phyloP scores from a whole-genome alignment of 2,329 filamentous ascomycete genomes.

The Alternaria tenuissima region DNA sequence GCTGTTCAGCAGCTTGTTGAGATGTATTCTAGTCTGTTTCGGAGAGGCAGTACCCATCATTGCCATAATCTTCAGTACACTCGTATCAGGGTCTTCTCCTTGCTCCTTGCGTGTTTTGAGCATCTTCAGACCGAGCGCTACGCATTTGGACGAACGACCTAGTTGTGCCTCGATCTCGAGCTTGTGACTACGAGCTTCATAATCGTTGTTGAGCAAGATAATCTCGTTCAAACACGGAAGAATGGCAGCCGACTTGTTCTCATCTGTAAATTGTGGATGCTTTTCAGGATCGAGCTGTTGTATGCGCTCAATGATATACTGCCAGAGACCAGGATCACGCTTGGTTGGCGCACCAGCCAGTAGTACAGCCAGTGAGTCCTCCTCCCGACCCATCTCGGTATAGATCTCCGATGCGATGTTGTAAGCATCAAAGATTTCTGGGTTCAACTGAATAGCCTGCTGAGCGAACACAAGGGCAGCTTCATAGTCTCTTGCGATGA shows the following conservation, averaged over 20 bases:
- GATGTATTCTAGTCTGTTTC: slow-evolving; percentile 56
- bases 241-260: slow-evolving; percentile 38
- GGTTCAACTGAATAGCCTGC: slow-evolving; percentile 58
- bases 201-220: slow-evolving; percentile 62
- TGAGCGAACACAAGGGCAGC: slow-evolving; percentile 49
- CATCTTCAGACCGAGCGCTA: slow-evolving; percentile 60
- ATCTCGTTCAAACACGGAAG: slow-evolving; percentile 55
- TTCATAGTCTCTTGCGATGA: slow-evolving; percentile 68
- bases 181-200: slow-evolving; percentile 63
- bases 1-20: slow-evolving; percentile 57
- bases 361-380: slow-evolving; percentile 64
- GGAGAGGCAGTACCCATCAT: slow-evolving; percentile 63
- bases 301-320: slow-evolving; percentile 64
- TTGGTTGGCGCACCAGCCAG: slow-evolving; percentile 67
- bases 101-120: slow-evolving; percentile 60
- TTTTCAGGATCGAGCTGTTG: slow-evolving; percentile 52
- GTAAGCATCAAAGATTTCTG: slow-evolving; percentile 69
- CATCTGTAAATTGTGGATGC: slow-evolving; percentile 40
- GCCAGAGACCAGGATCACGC: slow-evolving; percentile 65
- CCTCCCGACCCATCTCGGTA: slow-evolving; percentile 62
- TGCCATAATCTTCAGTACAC: slow-evolving; percentile 64
- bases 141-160: slow-evolving; percentile 44
- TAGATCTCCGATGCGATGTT: slow-evolving; percentile 68
- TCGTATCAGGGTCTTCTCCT: slow-evolving; percentile 53
- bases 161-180: slow-evolving; percentile 63